Evolutionary conservation across 2,329 filamentous ascomycete species (phyloP).

Genomic region (Mycosphaerella arachidis): DNA sequence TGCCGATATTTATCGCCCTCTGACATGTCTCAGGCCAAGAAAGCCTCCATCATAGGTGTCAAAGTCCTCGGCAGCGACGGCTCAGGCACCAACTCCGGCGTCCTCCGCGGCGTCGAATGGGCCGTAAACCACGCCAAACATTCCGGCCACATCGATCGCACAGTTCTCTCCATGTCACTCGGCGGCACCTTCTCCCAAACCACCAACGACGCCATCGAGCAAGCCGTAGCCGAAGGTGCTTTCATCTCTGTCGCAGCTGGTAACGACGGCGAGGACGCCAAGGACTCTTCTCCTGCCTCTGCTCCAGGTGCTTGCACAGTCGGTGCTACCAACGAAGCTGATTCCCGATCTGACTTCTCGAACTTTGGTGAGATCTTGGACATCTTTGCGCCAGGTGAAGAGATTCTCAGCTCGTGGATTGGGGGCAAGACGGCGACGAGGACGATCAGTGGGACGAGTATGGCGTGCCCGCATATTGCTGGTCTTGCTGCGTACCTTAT

Average conservation of each 20-base stretch:
- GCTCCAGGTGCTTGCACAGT: slow-evolving; percentile 36
- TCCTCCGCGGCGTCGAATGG: slow-evolving; percentile 46
- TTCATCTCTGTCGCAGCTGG: slow-evolving; percentile 38
- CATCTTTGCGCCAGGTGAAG: slow-evolving; percentile 47
- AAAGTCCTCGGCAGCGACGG: slow-evolving; percentile 46
- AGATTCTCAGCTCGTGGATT: slow-evolving; percentile 48
- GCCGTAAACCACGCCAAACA: slow-evolving; percentile 55
- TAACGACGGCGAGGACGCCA: slow-evolving; percentile 32
- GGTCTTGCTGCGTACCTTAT: slow-evolving; percentile 23
- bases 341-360: slow-evolving; percentile 35
- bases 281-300: slow-evolving; percentile 32
- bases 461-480: slow-evolving; percentile 34
- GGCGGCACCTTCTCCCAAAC: slow-evolving; percentile 36
- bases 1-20: not conserved
- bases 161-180: slow-evolving; percentile 38
- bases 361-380: slow-evolving; percentile 38
- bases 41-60: slow-evolving; percentile 45
- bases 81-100: slow-evolving; percentile 41
- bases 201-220: slow-evolving; percentile 37
- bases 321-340: slow-evolving; percentile 31
- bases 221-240: slow-evolving; percentile 34
- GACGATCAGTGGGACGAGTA: slow-evolving; percentile 45
- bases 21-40: slow-evolving; percentile 29
- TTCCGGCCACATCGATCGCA: slow-evolving; percentile 67
- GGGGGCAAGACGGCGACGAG: slow-evolving; percentile 43